Conservation (phyloP, 257 asterid genomes). For the Plantago ovata region DNA sequence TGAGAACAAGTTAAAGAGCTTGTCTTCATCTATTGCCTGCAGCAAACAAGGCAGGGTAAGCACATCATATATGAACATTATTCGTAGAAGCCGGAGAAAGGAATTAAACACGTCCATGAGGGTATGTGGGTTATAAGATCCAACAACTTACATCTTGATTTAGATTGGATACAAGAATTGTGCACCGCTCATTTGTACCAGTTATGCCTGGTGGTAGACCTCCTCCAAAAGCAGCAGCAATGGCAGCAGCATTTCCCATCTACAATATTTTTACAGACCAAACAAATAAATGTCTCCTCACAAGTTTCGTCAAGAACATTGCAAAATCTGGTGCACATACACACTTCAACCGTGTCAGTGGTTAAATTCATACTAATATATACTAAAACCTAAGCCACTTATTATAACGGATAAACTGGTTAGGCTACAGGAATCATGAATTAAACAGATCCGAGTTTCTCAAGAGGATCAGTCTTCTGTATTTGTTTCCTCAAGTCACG, state of each 20-base stretch:
- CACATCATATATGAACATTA: constrained; percentile 1
- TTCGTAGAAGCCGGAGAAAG: constrained; percentile 3
- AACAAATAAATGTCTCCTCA: constrained; percentile 9
- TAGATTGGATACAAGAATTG: constrained; percentile 85
- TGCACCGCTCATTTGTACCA: constrained; percentile 93
- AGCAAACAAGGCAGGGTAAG: constrained; percentile 24
- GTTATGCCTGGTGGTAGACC: constrained; percentile 92
- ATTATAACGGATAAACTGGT: too few relatives aligned
- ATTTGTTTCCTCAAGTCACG: too few relatives aligned
- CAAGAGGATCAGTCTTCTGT: too few relatives aligned
- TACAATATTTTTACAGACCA: constrained; percentile 25
- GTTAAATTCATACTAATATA: too few relatives aligned
- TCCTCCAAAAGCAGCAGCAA: constrained; percentile 96
- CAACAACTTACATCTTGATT: constrained; percentile 68
- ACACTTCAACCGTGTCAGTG: too few relatives aligned
- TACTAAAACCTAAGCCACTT: too few relatives aligned
- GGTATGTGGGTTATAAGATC: neutral
- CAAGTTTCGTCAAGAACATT: constrained; percentile 13
- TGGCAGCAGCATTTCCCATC: constrained; percentile 94
- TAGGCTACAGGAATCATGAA: too few relatives aligned
- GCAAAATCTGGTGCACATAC: too few relatives aligned
- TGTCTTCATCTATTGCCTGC: constrained; percentile 88
- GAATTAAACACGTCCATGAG: neutral
- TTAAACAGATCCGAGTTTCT: too few relatives aligned
- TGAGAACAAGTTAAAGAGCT: constrained; percentile 91